Evolutionary conservation across 345 rosid genomes (phyloP), one percentile per base, ranked within the genome.

Genomic region (Tarenaya hassleriana): DNA sequence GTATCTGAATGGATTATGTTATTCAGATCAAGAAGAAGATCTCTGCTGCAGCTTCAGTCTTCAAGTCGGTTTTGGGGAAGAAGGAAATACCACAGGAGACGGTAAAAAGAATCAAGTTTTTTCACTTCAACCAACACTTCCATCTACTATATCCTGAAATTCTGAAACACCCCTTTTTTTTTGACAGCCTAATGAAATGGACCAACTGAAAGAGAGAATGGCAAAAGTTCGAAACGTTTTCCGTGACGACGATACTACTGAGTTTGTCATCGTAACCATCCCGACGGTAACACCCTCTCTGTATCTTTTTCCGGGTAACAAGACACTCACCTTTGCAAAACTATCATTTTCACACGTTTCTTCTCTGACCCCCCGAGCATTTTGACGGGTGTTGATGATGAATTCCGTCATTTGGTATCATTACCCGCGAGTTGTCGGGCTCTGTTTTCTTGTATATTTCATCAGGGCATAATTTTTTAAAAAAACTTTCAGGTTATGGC

Each of bases 251-350:
- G 58, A 73, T 48, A 43, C 71, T 58, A 84, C 84, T 4, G 90
- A 84, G 66, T 87, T 87, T 74, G 61, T 84, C 70, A 81, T 84
- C 56, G 94, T 87, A 41, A 77, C 90, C 38, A 81, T 81, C 74
- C 96, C 96, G 48, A 75, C 87, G 70, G 96, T 87, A 83, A 73
- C 44, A 39, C 63, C 29, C 55, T 68, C 4, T 32, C 27, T 47
- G 31, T 50, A 12, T 10, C 51, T 59, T 40, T 33, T 41, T 59
- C 46, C 29, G 29, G n/a, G n/a, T n/a, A 33, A 29, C 18, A 33
- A 10, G 33, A 24, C 29, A 24, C 2, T 24, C 5, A 24, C 29
- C 29, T 24, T 24, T n/a, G 29, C 5, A 24, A 24, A 24, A 24
- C 29, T 24, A 24, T 2, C 29, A 24, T 24, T 24, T 24, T 24